Evolutionary conservation across 306 rosid species (phyloP).

Genomic region (Casuarina cunninghamiana): DNA sequence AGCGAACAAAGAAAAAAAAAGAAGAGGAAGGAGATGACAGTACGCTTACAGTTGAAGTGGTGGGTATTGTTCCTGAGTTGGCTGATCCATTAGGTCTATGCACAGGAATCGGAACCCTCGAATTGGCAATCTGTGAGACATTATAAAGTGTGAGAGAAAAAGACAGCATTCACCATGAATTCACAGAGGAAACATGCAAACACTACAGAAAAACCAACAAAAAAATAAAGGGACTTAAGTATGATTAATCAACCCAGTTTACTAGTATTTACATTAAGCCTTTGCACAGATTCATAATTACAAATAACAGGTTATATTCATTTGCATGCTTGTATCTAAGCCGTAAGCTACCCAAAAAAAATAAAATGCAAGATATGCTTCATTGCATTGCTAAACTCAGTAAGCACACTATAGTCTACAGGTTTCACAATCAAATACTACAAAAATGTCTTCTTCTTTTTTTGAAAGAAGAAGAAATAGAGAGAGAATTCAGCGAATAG

Average conservation of each 20-base stretch:
- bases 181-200: neutral
- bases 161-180: neutral
- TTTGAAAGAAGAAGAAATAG: neutral
- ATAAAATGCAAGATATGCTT: neutral
- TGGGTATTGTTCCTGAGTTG: constrained; percentile 58
- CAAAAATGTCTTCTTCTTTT: too few species aligned
- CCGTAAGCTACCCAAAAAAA: neutral
- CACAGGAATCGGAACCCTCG: constrained; percentile 76
- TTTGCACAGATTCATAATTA: neutral
- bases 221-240: neutral
- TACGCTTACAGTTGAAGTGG: constrained; percentile 78
- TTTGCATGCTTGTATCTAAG: neutral
- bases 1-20: neutral
- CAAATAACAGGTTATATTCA: neutral
- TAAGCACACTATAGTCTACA: neutral
- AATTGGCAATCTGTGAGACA: constrained; percentile 54
- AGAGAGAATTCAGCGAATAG: neutral
- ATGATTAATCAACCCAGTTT: neutral
- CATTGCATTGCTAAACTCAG: neutral
- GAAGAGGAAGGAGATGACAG: neutral
- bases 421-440: neutral
- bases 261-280: neutral
- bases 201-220: too few species aligned
- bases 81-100: constrained; percentile 74
- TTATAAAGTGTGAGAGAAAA: neutral